phyloP scores from a whole-genome alignment of 2,329 filamentous ascomycete species.

The Tolypocladium cylindrosporum region DNA sequence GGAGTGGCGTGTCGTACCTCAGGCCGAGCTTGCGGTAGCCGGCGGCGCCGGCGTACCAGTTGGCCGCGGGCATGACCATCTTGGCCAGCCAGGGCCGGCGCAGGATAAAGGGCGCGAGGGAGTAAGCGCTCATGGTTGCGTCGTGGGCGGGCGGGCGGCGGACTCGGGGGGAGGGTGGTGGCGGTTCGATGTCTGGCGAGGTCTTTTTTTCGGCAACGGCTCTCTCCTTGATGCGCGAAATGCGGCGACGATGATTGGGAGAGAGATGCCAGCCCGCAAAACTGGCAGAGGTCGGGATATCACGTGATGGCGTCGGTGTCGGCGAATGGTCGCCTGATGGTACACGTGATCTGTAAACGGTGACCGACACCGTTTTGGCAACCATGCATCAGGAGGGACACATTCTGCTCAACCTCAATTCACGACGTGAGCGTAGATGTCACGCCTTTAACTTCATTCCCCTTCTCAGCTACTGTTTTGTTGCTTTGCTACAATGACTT shows the following conservation, averaged over 20 bases:
- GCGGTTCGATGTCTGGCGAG: background rate
- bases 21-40: conserved; percentile 91
- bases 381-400: background rate
- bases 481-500: too few species aligned
- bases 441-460: background rate
- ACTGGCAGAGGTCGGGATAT: conserved; percentile 19
- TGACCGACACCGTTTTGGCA: background rate
- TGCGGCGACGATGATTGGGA: conserved; percentile 20
- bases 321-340: background rate
- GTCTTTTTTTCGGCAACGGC: conserved; percentile 10
- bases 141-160: conserved; percentile 9
- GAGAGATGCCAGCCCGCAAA: conserved; percentile 14
- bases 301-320: conserved; percentile 16
- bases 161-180: background rate
- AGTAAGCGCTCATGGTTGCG: conserved; percentile 54
- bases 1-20: conserved; percentile 46
- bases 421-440: too few species aligned
- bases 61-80: conserved; percentile 68
- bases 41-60: conserved; percentile 81
- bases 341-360: background rate
- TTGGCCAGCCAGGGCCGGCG: conserved; percentile 78
- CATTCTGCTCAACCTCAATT: background rate
- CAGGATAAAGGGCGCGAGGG: conserved; percentile 63
- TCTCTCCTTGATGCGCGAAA: conserved; percentile 19
- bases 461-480: background rate